Percentiles rank a stretch among this genome's conserved stretches.
These are phyloP conservation scores for Nosema bombycis DNA, from an alignment of 371 early-diverging fungal species.

Conservation along the genomic window DNA sequence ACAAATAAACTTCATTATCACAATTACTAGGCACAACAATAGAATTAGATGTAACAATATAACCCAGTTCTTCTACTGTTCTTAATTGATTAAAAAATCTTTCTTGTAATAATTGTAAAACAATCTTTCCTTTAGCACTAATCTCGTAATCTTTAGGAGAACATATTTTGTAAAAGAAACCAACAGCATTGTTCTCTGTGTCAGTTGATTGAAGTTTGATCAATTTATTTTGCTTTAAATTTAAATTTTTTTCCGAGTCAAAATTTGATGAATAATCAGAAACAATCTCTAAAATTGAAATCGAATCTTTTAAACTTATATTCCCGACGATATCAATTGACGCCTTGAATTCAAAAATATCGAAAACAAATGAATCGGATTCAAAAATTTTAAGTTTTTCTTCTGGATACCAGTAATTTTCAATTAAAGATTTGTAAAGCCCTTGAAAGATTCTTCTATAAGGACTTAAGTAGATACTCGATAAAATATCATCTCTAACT, in stretches of 20 bases:
- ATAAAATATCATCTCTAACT: background rate
- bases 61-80: slow-evolving; percentile 1
- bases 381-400: background rate
- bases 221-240: background rate
- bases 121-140: background rate
- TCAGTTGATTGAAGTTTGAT: background rate
- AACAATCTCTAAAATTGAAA: background rate
- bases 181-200: background rate
- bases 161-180: background rate
- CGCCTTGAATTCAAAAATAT: background rate
- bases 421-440: background rate
- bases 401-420: background rate
- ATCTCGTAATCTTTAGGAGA: background rate
- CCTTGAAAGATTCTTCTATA: slow-evolving; percentile 1
- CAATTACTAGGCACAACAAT: too few relatives aligned
- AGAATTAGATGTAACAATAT: background rate
- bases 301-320: background rate
- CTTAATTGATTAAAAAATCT: slow-evolving; percentile 2
- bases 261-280: too few relatives aligned
- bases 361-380: background rate
- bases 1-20: background rate
- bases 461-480: background rate
- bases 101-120: background rate
- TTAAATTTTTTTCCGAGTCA: too few relatives aligned
- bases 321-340: background rate